A percentile compares a stretch with the other conserved stretches of the same genome.
These are phyloP conservation scores for Oehlia diaphana DNA, from an alignment of 192 early-diverging fungal species.

Conservation along the genomic window DNA sequence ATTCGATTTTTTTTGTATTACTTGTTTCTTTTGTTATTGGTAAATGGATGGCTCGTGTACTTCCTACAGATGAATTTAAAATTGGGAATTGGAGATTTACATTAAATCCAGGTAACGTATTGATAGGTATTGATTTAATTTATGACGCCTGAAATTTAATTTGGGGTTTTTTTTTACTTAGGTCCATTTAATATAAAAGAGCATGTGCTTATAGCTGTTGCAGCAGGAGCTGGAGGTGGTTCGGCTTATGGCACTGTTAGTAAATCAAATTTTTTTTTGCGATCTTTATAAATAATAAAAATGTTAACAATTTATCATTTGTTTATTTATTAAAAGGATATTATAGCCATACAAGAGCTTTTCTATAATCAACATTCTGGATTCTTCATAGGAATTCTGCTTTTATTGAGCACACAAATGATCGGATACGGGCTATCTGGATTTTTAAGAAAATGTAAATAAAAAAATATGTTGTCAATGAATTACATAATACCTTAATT, in stretches of 20 bases:
- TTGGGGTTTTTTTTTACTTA: not conserved
- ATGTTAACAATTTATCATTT: not conserved
- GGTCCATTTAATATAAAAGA: slow-evolving; percentile 69
- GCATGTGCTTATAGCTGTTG: slow-evolving; percentile 59
- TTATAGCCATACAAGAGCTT: slow-evolving; percentile 49
- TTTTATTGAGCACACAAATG: slow-evolving; percentile 63
- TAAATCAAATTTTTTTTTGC: not conserved
- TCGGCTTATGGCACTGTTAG: slow-evolving; percentile 48
- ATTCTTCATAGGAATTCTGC: slow-evolving; percentile 51
- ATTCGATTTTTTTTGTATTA: slow-evolving; percentile 35
- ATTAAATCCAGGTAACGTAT: slow-evolving; percentile 22
- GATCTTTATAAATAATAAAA: not conserved
- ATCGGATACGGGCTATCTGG: slow-evolving; percentile 72
- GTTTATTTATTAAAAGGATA: not conserved
- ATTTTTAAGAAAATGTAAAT: slow-evolving; percentile 55
- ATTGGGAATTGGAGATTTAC: slow-evolving; percentile 11
- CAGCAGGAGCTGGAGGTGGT: slow-evolving; percentile 50
- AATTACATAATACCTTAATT: not conserved
- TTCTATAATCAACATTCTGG: slow-evolving; percentile 59
- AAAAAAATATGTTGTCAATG: not conserved
- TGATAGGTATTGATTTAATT: not conserved
- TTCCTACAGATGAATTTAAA: slow-evolving; percentile 4
- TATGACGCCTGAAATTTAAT: not conserved
- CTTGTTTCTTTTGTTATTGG: slow-evolving; percentile 40
- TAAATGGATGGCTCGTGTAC: slow-evolving; percentile 27